Base-by-base conservation (phyloP, 495 filamentous ascomycete species). In the Cenococcum geophilum region DNA sequence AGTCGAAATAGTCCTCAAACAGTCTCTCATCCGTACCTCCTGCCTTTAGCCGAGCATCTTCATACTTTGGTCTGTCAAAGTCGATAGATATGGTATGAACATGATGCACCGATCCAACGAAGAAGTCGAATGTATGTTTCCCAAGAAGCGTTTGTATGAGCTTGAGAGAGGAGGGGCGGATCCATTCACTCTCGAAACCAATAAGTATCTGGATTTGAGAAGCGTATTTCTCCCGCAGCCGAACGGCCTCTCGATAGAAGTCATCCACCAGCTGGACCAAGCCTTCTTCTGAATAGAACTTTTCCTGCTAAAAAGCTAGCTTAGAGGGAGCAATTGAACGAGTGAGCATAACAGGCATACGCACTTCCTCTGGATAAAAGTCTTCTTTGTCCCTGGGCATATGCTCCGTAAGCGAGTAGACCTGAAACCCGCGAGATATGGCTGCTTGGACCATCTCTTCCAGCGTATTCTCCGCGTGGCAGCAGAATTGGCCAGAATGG, bases 401-500 rank as follows among this genome's bases (percentile, higher is more conserved):
- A 75, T 98, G 95, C 78, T 98, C 93, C n/a, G 93, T 97, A 57
- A 97, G 75, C 42, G 88, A 89, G 69, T 96, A 89, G 62, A 86
- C 82, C 58, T 82, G 79, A 82, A 95, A 92, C 57, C 87, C 85
- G 59, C 83, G 79, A 52, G 76, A 70, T 72, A 97, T 91, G 64
- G 93, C 93, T 20, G 83, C 80, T 64, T 83, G 80, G 70, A 97
- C 78, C 59, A 97, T 82, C 63, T 89, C 85, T 70, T 96, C 92
- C 22, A 97, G 82, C 16, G 82, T 80, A 74, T 92, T 82, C 70
- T 85, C 81, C 22, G 92, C 93, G 77, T 97, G 93, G 10, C 83
- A 85, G 76, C 95, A 98, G 81, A 97, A 97, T 74, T 97, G 89
- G 54, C 93, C 95, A 51, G 92, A 97, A 78, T 98, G 93, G 72